Conservation (phyloP, 2,329 filamentous ascomycete genomes). For the Fusarium domesticum region DNA sequence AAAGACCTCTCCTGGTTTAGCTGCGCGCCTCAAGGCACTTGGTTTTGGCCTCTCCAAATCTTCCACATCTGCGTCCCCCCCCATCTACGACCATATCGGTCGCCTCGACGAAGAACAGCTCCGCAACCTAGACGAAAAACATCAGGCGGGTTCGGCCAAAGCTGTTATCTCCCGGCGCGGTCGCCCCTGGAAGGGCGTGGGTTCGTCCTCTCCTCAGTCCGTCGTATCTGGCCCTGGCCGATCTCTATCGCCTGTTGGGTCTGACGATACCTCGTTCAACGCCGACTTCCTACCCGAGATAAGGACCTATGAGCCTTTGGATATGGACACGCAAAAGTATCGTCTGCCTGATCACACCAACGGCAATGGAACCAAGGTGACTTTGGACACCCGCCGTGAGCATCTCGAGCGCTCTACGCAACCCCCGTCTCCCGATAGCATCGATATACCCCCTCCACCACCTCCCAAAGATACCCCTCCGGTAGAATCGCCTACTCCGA, state of each 20-base stretch:
- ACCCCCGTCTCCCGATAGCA: slow-evolving; percentile 37
- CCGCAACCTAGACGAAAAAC: slow-evolving; percentile 64
- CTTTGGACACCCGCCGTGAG: slow-evolving; percentile 54
- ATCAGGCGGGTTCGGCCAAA: slow-evolving; percentile 53
- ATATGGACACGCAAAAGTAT: slow-evolving; percentile 73
- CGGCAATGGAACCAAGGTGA: slow-evolving; percentile 64
- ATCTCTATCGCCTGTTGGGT: slow-evolving; percentile 26
- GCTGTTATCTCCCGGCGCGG: slow-evolving; percentile 61
- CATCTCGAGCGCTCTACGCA: slow-evolving; percentile 52
- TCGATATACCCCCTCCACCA: slow-evolving; percentile 38
- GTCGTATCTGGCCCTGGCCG: slow-evolving; percentile 24
- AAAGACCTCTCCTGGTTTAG: slow-evolving; percentile 62
- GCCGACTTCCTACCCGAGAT: slow-evolving; percentile 50
- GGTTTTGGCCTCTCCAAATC: slow-evolving; percentile 53
- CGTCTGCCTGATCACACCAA: slow-evolving; percentile 67
- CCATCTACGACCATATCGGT: slow-evolving; percentile 52
- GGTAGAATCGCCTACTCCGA: slow-evolving; percentile 23
- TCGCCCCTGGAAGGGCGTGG: slow-evolving; percentile 68
- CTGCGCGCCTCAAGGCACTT: slow-evolving; percentile 62
- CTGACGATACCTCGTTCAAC: slow-evolving; percentile 28
- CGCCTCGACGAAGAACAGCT: slow-evolving; percentile 69
- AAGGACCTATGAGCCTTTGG: slow-evolving; percentile 47
- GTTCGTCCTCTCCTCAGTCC: slow-evolving; percentile 34
- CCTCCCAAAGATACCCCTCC: slow-evolving; percentile 44
- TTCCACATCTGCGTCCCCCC: slow-evolving; percentile 26